Evolutionary conservation across 805 yeast genomes (phyloP).

Genomic region (Candida germanica): DNA sequence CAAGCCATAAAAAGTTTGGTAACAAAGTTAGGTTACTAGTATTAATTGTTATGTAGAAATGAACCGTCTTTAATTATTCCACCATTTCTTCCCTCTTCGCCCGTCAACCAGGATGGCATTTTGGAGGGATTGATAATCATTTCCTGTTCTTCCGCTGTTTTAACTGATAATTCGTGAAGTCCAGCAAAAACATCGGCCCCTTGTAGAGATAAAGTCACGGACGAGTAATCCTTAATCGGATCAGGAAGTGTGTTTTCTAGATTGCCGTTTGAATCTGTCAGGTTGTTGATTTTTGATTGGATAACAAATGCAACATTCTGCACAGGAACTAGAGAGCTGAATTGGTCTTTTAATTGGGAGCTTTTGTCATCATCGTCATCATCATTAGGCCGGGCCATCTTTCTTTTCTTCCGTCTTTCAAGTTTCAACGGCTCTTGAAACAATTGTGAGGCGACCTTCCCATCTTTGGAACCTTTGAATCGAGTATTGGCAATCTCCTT

Average conservation of each 20-base stretch:
- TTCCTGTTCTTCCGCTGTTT: slow-evolving; percentile 20
- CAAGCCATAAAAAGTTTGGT: slow-evolving; percentile 19
- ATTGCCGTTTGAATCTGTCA: slow-evolving; percentile 5
- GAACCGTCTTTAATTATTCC: slow-evolving; percentile 37
- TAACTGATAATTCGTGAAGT: slow-evolving; percentile 58
- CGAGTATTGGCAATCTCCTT: slow-evolving; percentile 49
- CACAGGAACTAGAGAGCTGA: slow-evolving; percentile 56
- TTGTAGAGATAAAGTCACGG: slow-evolving; percentile 40
- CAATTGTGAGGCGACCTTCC: slow-evolving; percentile 26
- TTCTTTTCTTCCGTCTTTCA: slow-evolving; percentile 5
- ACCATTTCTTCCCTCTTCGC: slow-evolving; percentile 58
- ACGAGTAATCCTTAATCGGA: slow-evolving; percentile 13
- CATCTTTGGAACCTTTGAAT: slow-evolving; percentile 56
- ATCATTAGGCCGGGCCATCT: slow-evolving; percentile 4
- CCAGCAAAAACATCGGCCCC: slow-evolving; percentile 82
- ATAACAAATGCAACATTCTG: slow-evolving; percentile 48
- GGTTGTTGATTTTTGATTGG: slow-evolving; percentile 12
- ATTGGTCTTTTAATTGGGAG: slow-evolving; percentile 19
- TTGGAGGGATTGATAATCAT: slow-evolving; percentile 49
- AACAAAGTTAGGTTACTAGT: slow-evolving; percentile 25
- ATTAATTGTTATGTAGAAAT: not conserved
- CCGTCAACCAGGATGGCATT: slow-evolving; percentile 76
- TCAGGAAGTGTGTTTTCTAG: slow-evolving; percentile 2
- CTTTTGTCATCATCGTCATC: slow-evolving; percentile 11
- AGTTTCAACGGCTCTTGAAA: slow-evolving; percentile 35